Base-by-base conservation (phyloP, 805 yeast species). In the Candida montana region DNA sequence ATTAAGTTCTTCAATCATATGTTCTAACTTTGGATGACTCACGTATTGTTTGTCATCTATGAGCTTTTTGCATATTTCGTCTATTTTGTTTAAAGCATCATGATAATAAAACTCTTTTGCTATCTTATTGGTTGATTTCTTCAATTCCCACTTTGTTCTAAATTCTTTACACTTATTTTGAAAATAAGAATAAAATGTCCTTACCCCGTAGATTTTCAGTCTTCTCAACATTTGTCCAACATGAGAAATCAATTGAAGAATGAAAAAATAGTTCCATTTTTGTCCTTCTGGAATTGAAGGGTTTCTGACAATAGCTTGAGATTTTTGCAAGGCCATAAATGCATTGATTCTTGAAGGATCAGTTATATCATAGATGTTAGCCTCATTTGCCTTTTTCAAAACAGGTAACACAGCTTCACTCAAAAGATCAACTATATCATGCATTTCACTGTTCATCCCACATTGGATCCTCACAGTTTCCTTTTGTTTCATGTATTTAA, bases 191-290 rank as follows among this genome's bases (percentile, higher is more conserved):
- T 75, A 83, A 55, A 93, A 93, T 0, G 95, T 81, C 35, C 74
- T 63, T 7, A 91, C 67, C 0, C 99, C 98, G 60, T 93, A 95
- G 16, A 85, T 77, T 51, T 81, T 81, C 28, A 93, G 64, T 43
- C 90, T 59, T 53, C 79, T 68, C 20, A 80, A 61, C 64, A 82
- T 76, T 53, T 77, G 89, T 0, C 95, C 96, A 7, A 82, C 81
- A 29, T 79, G 76, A 4, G 79, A 77, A 34, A 93, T 62, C 4
- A 84, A 52, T 46, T 77, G 83, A 7, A 87, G 55, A 18, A 77
- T 69, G 51, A 74, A 80, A 52, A 67, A 81, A 47, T 79, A 75
- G 28, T 79, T 71, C 93, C 93, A 85, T 57, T 84, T 84, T 18
- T 78, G 53, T 15, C 88, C 89, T 58, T 83, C 87, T 2, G 81